phyloP scores from a whole-genome alignment of 352 stramenopile genomes.

The Pythium insidiosum region DNA sequence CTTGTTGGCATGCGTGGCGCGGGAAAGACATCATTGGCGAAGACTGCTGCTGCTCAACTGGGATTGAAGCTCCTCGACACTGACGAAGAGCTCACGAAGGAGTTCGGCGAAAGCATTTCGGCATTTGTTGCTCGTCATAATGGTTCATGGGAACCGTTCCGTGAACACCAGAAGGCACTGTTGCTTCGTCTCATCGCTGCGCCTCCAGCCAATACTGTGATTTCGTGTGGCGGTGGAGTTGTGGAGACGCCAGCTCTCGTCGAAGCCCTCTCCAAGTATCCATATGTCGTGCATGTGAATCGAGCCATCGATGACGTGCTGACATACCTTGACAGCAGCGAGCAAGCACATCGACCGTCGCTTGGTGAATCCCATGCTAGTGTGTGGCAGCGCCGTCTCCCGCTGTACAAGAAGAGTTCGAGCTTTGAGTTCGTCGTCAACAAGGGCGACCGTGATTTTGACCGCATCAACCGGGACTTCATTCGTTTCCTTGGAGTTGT shows the following conservation, averaged over 20 bases:
- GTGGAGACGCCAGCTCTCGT: conserved; percentile 68
- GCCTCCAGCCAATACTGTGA: conserved; percentile 52
- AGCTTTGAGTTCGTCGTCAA: conserved; percentile 62
- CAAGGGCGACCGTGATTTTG: conserved; percentile 39
- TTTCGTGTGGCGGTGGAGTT: conserved; percentile 80
- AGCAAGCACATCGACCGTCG: conserved; percentile 42
- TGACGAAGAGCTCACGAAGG: conserved; percentile 61
- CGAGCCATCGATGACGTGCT: conserved; percentile 68
- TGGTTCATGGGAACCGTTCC: conserved; percentile 71
- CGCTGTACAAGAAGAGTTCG: conserved; percentile 43
- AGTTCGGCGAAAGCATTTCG: conserved; percentile 56
- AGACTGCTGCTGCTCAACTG: conserved; percentile 33
- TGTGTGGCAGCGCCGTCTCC: conserved; percentile 46
- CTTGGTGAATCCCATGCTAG: conserved; percentile 48
- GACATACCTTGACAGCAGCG: conserved; percentile 36
- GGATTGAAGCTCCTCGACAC: conserved; percentile 66
- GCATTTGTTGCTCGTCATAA: conserved; percentile 60
- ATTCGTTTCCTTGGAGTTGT: conserved; percentile 55
- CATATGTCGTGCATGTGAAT: conserved; percentile 64
- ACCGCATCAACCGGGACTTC: conserved; percentile 64
- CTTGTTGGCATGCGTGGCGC: conserved; percentile 85
- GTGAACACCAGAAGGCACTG: conserved; percentile 46
- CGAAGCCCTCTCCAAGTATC: conserved; percentile 46
- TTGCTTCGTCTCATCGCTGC: conserved; percentile 52
- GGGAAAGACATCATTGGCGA: conserved; percentile 76